Evolutionary conservation across 768 basidiomycete species (phyloP), one percentile per base, ranked within the genome.

Genomic region (Lactarius hatsudake): DNA sequence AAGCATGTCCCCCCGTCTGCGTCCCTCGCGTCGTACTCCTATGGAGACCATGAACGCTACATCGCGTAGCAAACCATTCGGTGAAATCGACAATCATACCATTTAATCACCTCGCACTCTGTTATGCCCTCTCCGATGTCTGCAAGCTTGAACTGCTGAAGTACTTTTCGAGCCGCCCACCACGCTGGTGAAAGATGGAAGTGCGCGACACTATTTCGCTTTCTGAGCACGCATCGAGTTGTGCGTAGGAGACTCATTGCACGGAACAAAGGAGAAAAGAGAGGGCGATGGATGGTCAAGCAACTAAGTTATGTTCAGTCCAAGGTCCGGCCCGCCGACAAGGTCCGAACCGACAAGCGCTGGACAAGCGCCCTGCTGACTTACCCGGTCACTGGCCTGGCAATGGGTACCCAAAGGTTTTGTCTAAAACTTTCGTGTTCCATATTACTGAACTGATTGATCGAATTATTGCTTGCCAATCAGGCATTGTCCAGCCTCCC

Each of bases 121-220:
- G 92, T 93, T 71, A 95, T 94, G 6, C 93, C 93, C 76, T 94
- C 93, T 5, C 94, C 93, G 73, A 94, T 92, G 74, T 93, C 91
- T 1, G 91, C 90, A 45, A 93, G 84, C 65, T 86, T 91, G 80
- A 92, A 92, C 10, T 81, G 84, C 64, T 89, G 79, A n/a, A 82
- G 64, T 15, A 79, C 75, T 61, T 77, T 81, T 30, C 73, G 73
- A 2, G 77, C 73, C 1, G 76, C 75, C 62, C 73, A 76, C 54
- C 72, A 73, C 18, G 75, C 61, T 20, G 69, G 70, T 1, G 75
- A 76, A 2, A 75, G 72, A 69, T 83, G 82, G 63, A 83, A 82
- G 56, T 10, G 40, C 7, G 58, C 63, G 38, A 61, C 30, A 51
- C 42, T 28, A 40, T 48, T 57, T 28, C 43, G 51, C 10, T 53